A percentile compares a stretch with the other conserved stretches of the same genome.
Conservation (phyloP, 1,284 basidiomycete genomes). For the Afroboletus lepidellus region DNA sequence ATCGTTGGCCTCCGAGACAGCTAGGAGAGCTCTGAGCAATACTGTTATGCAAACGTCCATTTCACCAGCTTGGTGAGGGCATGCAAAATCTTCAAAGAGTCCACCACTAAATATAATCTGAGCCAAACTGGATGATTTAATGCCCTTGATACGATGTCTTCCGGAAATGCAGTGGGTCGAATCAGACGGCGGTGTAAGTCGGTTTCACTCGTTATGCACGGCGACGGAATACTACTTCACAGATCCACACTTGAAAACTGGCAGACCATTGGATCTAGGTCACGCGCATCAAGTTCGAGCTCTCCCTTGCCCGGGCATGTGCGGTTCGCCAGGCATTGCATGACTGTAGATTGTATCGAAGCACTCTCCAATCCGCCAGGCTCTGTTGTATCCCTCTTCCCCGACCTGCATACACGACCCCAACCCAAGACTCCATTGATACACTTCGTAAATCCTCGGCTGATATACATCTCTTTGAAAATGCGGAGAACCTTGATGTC, state of each 20-base stretch:
- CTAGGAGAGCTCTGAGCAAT: no score
- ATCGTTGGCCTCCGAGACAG: no score
- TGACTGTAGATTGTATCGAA: neutral
- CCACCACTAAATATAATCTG: constrained; percentile 14
- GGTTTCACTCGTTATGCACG: neutral
- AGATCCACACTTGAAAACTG: neutral
- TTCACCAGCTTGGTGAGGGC: constrained; percentile 10
- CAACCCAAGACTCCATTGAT: neutral
- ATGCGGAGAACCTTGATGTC: neutral
- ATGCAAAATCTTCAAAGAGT: constrained; percentile 20
- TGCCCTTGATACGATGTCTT: no score
- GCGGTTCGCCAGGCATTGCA: neutral
- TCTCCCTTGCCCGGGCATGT: neutral
- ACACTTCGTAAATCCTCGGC: neutral
- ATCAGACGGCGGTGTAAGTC: constrained; percentile 5
- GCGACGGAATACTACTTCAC: no score
- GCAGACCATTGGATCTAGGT: neutral
- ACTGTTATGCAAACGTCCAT: neutral
- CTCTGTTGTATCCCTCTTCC: neutral
- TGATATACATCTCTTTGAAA: constrained; percentile 2
- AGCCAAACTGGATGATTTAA: neutral
- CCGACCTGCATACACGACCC: constrained; percentile 2
- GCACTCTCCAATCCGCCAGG: no score
- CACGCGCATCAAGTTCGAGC: no score
- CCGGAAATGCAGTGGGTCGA: neutral